phyloP scores from a whole-genome alignment of 345 rosid genomes.

The Durio zibethinus region DNA sequence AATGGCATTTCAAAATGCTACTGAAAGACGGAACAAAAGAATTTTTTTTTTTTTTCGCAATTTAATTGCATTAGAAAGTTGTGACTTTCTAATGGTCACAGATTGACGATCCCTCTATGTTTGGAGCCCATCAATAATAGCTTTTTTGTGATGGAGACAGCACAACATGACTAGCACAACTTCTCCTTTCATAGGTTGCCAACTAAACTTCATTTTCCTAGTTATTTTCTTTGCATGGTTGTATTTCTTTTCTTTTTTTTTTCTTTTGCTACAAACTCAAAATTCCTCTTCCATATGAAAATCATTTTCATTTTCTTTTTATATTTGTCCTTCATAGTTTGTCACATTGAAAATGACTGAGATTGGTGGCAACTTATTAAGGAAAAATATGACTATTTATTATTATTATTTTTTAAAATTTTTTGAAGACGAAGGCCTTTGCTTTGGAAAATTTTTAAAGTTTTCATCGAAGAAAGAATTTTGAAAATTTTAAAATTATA shows the following conservation, averaged over 20 bases:
- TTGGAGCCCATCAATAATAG: background rate
- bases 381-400: background rate
- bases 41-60: no score
- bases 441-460: background rate
- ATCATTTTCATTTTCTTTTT: background rate
- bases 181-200: background rate
- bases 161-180: background rate
- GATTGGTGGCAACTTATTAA: background rate
- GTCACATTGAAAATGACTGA: background rate
- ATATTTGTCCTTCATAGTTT: background rate
- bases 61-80: background rate
- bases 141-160: background rate
- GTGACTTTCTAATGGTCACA: background rate
- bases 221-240: background rate
- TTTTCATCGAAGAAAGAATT: no score
- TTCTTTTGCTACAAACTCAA: background rate
- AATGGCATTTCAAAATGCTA: no score
- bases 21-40: no score
- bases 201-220: background rate
- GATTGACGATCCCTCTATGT: background rate
- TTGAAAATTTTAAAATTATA: no score
- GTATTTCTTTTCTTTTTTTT: background rate
- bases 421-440: no score
- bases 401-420: no score
- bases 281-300: no score